These are phyloP conservation scores for Cercospora janseana DNA, from an alignment of 2,329 filamentous ascomycete genomes.

Conservation along the genomic window DNA sequence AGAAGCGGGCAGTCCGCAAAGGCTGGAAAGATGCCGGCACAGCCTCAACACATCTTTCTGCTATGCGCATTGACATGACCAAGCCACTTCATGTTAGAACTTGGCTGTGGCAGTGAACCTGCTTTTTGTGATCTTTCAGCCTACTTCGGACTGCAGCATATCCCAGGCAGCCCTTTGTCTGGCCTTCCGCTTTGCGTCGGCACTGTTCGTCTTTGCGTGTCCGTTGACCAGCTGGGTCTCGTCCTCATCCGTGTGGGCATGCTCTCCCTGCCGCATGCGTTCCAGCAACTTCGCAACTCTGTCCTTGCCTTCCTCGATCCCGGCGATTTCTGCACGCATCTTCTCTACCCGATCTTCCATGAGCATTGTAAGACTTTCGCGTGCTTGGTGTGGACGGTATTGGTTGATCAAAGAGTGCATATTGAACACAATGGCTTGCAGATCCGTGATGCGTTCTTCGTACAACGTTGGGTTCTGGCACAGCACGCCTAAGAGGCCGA, in stretches of 20 bases:
- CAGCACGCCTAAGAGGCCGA: constrained; percentile 75
- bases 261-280: constrained; percentile 51
- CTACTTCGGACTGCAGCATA: constrained; percentile 38
- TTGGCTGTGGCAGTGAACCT: constrained; percentile 3
- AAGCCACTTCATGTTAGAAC: no score
- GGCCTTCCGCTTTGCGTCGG: constrained; percentile 23
- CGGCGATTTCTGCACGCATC: constrained; percentile 69
- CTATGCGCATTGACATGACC: no score
- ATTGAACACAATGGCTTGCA: constrained; percentile 82
- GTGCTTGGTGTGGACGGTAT: constrained; percentile 87
- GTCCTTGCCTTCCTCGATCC: constrained; percentile 64
- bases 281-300: constrained; percentile 72
- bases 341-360: constrained; percentile 81
- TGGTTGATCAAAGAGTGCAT: constrained; percentile 92
- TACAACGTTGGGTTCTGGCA: constrained; percentile 63
- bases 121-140: constrained; percentile 13
- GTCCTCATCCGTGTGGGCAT: constrained; percentile 11
- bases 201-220: constrained; percentile 21
- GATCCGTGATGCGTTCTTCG: constrained; percentile 69
- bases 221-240: constrained; percentile 4
- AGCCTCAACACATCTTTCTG: constrained; percentile 8
- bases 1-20: no score
- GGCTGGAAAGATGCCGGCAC: no score
- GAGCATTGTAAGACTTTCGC: constrained; percentile 80
- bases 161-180: constrained; percentile 40